Conservation (phyloP, 2,329 filamentous ascomycete species). For the Cytospora schulzeri region DNA sequence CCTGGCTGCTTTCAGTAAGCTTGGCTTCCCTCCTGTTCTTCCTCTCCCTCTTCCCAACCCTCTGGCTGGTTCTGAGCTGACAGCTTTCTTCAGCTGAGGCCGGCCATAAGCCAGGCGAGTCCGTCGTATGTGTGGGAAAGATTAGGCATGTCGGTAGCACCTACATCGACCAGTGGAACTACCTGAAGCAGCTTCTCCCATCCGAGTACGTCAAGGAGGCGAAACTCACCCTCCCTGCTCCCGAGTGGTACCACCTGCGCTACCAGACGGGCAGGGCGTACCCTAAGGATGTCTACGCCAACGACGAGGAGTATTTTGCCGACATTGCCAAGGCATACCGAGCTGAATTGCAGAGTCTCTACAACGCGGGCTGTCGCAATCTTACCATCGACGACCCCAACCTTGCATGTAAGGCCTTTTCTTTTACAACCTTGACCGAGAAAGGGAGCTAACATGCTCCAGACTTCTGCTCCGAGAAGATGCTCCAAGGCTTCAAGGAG, state of each 20-base stretch:
- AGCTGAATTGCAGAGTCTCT: conserved; percentile 49
- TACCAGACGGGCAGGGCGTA: conserved; percentile 53
- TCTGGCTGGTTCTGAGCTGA: background rate
- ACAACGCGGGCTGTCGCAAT: conserved; percentile 52
- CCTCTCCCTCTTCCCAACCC: background rate
- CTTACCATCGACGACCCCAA: conserved; percentile 66
- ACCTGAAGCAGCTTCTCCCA: conserved; percentile 51
- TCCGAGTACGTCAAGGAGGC: conserved; percentile 64
- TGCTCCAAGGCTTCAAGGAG: conserved; percentile 59
- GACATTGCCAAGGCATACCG: conserved; percentile 55
- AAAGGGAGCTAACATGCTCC: background rate
- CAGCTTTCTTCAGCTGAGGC: conserved; percentile 39
- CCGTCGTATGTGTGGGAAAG: conserved; percentile 49
- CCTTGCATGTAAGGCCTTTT: conserved; percentile 43
- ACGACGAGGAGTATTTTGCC: conserved; percentile 52
- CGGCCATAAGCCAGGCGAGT: conserved; percentile 50
- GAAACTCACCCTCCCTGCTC: conserved; percentile 64
- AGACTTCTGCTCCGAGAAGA: conserved; percentile 71
- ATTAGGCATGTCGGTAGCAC: conserved; percentile 49
- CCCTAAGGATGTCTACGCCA: conserved; percentile 49
- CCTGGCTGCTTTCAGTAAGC: conserved; percentile 45
- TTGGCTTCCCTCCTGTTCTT: background rate
- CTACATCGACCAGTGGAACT: conserved; percentile 46
- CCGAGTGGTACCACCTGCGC: conserved; percentile 63
- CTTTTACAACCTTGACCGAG: background rate